Evolutionary conservation across 805 yeast species (phyloP), one percentile per base, ranked within the genome.

Genomic region (Schwanniomyces yamadae): DNA sequence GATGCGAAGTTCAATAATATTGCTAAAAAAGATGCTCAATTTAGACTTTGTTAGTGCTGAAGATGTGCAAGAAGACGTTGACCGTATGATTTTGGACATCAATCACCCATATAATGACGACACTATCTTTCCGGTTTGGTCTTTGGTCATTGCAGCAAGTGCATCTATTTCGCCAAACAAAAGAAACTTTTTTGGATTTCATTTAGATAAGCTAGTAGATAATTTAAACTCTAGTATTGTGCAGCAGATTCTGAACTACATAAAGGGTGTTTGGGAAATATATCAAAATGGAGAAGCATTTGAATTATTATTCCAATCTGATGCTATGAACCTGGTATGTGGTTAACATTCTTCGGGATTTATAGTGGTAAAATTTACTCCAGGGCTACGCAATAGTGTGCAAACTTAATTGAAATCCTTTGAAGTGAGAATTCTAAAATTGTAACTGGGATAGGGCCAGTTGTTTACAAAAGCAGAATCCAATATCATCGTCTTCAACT

Each of bases 201-300:
- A 22, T 13, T 36, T 36, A 14, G 17, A 26, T 21, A 25, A 36
- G 14, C 19, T 36, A 7, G 18, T 28, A 10, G 2, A 23, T 3
- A 24, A 26, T 11, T 27, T 36, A 15, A 31, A 36, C 21, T 36
- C 39, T 12, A 36, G 31, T 13, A 36, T 31, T 31, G 18, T 36
- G 9, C 23, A 26, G 16, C 39, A 31, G 21, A 36, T 36, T 13
- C 22, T 36, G 14, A 30, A 31, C 13, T 36, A 29, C 20, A 21
- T 31, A 13, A 33, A 31, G 9, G 24, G 14, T 2, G 17, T 25
- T 10, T 28, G 26, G 23, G 28, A 23, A 5, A 20, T 21, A 3
- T 20, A 17, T 13, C 16, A 23, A 4, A 20, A 23, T 6, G 26
- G 22, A 12, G 34, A 24, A 9, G 24, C 31, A 6, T 36, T 36